Evolutionary conservation across 1,139 yeast genomes (phyloP).

Genomic region (Blastobotrys aristatus): DNA sequence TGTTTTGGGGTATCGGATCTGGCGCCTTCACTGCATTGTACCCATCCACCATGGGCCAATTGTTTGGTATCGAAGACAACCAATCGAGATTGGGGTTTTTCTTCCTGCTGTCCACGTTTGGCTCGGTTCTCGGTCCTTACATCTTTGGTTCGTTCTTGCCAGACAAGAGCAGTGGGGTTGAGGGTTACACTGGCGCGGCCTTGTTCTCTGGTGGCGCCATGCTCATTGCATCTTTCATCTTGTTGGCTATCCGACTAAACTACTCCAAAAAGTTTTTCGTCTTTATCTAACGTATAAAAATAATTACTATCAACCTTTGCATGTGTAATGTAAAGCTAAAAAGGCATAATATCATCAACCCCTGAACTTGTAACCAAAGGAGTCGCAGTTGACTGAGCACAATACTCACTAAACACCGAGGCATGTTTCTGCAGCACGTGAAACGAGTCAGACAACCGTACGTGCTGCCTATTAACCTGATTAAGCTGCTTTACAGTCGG

Average conservation of each 20-base stretch:
- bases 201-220: conserved; percentile 8
- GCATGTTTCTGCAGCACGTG: neutral
- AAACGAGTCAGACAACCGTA: neutral
- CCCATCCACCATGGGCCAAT: conserved; percentile 41
- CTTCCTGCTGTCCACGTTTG: conserved; percentile 46
- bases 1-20: conserved; percentile 47
- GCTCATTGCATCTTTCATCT: conserved; percentile 3
- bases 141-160: conserved; percentile 42
- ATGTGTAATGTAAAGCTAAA: neutral
- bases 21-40: conserved; percentile 39
- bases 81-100: conserved; percentile 48
- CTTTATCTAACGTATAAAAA: conserved; percentile 5
- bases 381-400: neutral
- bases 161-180: neutral
- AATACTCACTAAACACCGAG: neutral
- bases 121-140: conserved; percentile 45
- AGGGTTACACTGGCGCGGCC: conserved; percentile 1
- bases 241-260: conserved; percentile 4
- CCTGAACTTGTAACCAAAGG: neutral
- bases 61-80: conserved; percentile 38
- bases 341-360: conserved; percentile 1
- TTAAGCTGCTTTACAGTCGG: neutral
- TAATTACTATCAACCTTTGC: no score
- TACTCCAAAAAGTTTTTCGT: conserved; percentile 10
- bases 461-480: neutral